These are phyloP conservation scores for Phytophthora meadii DNA, from an alignment of 352 stramenopile genomes.

Conservation along the genomic window DNA sequence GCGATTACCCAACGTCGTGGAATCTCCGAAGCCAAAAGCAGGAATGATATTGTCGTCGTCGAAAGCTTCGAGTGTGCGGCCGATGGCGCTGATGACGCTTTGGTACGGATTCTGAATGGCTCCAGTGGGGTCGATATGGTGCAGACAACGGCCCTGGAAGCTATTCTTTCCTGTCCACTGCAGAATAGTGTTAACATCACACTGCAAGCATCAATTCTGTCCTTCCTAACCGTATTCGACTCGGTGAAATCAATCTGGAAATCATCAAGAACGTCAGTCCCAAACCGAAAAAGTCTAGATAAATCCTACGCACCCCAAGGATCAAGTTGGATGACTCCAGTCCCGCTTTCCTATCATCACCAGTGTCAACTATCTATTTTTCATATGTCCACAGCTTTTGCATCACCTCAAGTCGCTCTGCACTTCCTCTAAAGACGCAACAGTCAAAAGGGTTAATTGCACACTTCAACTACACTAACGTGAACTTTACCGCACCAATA, in stretches of 20 bases:
- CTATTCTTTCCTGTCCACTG: conserved; percentile 74
- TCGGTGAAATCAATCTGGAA: conserved; percentile 76
- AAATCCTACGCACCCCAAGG: conserved; percentile 37
- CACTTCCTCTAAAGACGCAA: conserved; percentile 40
- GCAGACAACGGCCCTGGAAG: conserved; percentile 68
- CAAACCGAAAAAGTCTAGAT: background rate
- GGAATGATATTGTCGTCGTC: conserved; percentile 87
- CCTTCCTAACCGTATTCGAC: conserved; percentile 54
- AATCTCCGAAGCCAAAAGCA: conserved; percentile 71
- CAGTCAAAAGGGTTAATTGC: conserved; percentile 1
- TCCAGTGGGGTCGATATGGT: conserved; percentile 66
- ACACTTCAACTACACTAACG: background rate
- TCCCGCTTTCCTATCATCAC: conserved; percentile 36
- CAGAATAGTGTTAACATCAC: background rate
- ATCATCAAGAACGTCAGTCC: conserved; percentile 15
- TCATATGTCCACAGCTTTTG: background rate
- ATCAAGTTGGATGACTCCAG: conserved; percentile 73
- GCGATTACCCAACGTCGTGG: conserved; percentile 46
- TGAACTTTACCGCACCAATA: conserved; percentile 34
- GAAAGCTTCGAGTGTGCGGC: conserved; percentile 68
- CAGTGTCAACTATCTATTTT: conserved; percentile 1
- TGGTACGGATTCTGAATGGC: conserved; percentile 66
- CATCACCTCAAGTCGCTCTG: conserved; percentile 45
- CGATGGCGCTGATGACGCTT: conserved; percentile 71
- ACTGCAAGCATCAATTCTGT: background rate